Conservation (phyloP, 257 asterid genomes). For the Pogostemon cablin region DNA sequence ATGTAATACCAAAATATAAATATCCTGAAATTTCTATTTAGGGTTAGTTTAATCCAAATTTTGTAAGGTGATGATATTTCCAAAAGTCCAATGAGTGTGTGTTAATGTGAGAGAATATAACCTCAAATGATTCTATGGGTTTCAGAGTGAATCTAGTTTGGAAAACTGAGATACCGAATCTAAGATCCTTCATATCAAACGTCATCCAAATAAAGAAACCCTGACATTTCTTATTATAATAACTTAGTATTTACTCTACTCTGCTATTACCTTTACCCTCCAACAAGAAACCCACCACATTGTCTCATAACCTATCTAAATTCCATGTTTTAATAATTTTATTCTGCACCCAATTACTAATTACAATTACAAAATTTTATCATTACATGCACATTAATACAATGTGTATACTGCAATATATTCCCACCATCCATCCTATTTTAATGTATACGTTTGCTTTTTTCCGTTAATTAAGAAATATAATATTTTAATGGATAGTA, state of each 20-base stretch:
- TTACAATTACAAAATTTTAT: too few relatives aligned
- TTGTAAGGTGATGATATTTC: not conserved
- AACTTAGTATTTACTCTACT: not conserved
- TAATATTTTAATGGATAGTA: too few relatives aligned
- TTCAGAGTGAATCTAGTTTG: not conserved
- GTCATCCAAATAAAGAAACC: slow-evolving; percentile 17
- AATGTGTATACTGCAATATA: too few relatives aligned
- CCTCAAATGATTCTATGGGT: slow-evolving; percentile 5
- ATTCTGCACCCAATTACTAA: too few relatives aligned
- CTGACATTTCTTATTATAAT: not conserved
- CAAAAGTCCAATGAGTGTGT: not conserved
- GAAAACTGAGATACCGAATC: slow-evolving; percentile 3
- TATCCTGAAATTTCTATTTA: too few relatives aligned
- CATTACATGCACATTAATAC: too few relatives aligned
- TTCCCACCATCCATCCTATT: too few relatives aligned
- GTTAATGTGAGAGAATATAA: not conserved
- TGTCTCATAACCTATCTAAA: not conserved
- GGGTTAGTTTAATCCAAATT: too few relatives aligned
- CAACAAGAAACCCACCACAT: not conserved
- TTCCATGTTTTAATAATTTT: too few relatives aligned
- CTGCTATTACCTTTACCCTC: not conserved
- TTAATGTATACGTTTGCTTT: too few relatives aligned
- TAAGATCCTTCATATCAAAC: not conserved
- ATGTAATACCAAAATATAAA: too few relatives aligned
- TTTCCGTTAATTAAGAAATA: too few relatives aligned